phyloP scores from a whole-genome alignment of 2,329 filamentous ascomycete species.

The Arthroderma sp. region DNA sequence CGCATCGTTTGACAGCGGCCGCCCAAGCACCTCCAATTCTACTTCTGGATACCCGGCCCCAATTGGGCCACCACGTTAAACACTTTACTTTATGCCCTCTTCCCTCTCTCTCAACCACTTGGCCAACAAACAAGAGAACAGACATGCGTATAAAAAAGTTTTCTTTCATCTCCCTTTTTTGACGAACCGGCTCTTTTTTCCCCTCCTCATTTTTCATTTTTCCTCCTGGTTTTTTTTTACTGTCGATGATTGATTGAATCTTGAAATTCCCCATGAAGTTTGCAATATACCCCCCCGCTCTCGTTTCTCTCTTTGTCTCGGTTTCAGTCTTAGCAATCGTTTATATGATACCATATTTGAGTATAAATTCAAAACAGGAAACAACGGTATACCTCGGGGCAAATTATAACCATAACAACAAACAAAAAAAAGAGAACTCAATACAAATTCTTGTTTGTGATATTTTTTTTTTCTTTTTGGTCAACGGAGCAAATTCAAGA shows the following conservation, averaged over 20 bases:
- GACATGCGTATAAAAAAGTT: too few species aligned
- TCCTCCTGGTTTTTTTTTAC: too few species aligned
- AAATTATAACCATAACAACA: too few species aligned
- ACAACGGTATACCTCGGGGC: background rate
- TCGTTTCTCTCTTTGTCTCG: conserved; percentile 6
- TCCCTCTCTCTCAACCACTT: background rate
- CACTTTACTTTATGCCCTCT: conserved; percentile 18
- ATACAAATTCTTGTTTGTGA: too few species aligned
- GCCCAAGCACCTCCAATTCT: conserved; percentile 89
- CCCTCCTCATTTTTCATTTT: background rate
- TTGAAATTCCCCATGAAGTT: conserved; percentile 5
- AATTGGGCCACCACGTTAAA: conserved; percentile 82
- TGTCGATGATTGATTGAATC: too few species aligned
- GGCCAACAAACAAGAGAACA: too few species aligned
- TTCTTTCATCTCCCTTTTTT: too few species aligned
- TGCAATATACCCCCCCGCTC: conserved; percentile 34
- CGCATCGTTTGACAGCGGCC: conserved; percentile 79
- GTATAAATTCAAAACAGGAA: background rate
- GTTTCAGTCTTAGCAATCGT: conserved; percentile 10
- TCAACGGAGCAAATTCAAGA: background rate
- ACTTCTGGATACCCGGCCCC: conserved; percentile 94
- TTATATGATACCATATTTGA: conserved; percentile 12
- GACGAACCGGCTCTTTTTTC: too few species aligned
- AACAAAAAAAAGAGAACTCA: too few species aligned
- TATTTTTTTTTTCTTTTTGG: too few species aligned